A percentile compares a stretch with the other conserved stretches of the same genome.
Evolutionary conservation across 164 flowering plant species (phyloP).

Genomic region (Houttuynia cordata): DNA sequence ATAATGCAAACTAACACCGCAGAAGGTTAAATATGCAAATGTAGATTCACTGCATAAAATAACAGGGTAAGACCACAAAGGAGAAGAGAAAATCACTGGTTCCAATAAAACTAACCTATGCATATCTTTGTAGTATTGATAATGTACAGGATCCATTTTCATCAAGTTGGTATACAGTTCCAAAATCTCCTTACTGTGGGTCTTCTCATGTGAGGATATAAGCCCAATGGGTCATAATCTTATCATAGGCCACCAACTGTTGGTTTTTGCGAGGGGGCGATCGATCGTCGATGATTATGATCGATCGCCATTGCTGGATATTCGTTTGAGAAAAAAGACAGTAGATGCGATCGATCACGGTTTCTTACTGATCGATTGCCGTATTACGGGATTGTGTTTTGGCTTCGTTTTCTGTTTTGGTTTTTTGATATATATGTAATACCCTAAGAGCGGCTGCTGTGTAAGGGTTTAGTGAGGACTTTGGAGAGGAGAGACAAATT

Average conservation of each 20-base stretch:
- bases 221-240: conserved; percentile 19
- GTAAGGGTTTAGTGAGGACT: too few species aligned
- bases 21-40: not conserved
- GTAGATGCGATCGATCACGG: too few species aligned
- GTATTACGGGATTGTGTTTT: too few species aligned
- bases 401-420: too few species aligned
- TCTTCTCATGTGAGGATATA: conserved; percentile 13
- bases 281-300: too few species aligned
- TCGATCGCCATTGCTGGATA: too few species aligned
- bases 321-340: too few species aligned
- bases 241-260: conserved; percentile 50
- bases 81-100: conserved; percentile 33
- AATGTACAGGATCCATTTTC: conserved; percentile 63
- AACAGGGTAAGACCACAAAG: not conserved
- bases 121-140: conserved; percentile 58
- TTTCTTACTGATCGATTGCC: too few species aligned
- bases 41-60: not conserved
- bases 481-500: too few species aligned
- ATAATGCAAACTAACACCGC: not conserved
- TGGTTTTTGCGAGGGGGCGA: too few species aligned
- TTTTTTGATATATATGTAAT: too few species aligned
- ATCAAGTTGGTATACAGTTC: conserved; percentile 46
- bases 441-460: too few species aligned
- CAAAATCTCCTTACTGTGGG: conserved; percentile 50
- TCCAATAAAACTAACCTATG: conserved; percentile 46